Percentiles rank a stretch among this genome's conserved stretches.
phyloP scores from a whole-genome alignment of 805 yeast species.

The Torulaspora gathmanii region DNA sequence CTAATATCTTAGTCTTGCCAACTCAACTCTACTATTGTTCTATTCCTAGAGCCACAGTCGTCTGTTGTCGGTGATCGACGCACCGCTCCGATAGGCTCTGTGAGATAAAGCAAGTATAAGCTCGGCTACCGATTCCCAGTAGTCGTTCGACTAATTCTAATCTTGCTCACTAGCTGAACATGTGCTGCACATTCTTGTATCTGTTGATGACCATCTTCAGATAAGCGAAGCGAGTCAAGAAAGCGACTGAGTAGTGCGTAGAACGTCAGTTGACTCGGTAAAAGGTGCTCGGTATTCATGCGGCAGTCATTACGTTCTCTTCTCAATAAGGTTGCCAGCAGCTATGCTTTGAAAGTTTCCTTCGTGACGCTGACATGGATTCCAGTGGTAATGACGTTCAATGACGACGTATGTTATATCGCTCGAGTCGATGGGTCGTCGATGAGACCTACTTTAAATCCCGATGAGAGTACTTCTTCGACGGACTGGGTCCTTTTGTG shows the following conservation, averaged over 20 bases:
- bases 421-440: constrained; percentile 75
- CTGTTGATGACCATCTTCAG: not conserved
- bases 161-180: not conserved
- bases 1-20: no score
- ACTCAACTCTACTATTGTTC: no score
- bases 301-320: not conserved
- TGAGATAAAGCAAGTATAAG: no score
- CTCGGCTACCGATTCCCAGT: no score
- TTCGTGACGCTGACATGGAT: constrained; percentile 59
- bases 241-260: not conserved
- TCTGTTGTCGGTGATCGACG: no score
- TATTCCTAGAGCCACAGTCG: no score
- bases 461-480: constrained; percentile 44
- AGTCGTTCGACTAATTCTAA: no score
- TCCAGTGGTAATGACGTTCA: constrained; percentile 67
- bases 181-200: not conserved
- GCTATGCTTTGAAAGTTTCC: constrained; percentile 14
- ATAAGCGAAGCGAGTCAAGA: not conserved
- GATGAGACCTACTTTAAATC: constrained; percentile 87
- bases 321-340: not conserved
- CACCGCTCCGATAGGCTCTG: no score
- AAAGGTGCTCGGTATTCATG: not conserved
- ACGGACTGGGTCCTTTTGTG: constrained; percentile 64
- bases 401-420: constrained; percentile 67
- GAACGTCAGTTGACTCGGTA: not conserved